Percentiles rank a stretch among this genome's conserved stretches.
phyloP scores from a whole-genome alignment of 306 rosid species.

The Dalbergia oliveri region DNA sequence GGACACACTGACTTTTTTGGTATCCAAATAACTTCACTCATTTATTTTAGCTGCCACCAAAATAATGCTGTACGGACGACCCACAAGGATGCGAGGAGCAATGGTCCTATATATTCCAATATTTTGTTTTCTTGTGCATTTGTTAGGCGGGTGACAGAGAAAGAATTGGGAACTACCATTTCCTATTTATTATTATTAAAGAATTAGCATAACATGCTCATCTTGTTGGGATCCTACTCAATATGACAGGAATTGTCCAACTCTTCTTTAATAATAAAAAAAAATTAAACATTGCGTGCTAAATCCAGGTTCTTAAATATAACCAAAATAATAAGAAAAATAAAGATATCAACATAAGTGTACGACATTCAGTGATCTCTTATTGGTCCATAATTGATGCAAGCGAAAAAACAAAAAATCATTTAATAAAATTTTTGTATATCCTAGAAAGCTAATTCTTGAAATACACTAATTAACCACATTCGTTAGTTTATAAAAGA shows the following conservation, averaged over 20 bases:
- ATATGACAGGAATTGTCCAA: too few species aligned
- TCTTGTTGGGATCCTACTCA: neutral
- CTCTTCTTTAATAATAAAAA: neutral
- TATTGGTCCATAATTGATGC: neutral
- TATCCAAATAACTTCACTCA: too few species aligned
- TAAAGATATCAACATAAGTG: neutral
- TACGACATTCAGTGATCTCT: neutral
- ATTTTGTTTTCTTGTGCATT: slow-evolving; percentile 4
- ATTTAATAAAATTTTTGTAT: neutral
- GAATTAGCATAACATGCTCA: neutral
- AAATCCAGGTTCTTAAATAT: neutral
- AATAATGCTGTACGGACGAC: slow-evolving; percentile 16
- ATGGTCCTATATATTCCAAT: slow-evolving; percentile 14
- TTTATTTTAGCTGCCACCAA: neutral
- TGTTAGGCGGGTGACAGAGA: neutral
- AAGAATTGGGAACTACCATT: neutral
- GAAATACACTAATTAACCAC: neutral
- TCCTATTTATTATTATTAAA: neutral
- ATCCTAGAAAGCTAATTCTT: neutral
- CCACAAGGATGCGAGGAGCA: neutral
- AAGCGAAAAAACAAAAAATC: neutral
- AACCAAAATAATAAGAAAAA: neutral
- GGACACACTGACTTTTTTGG: too few species aligned
- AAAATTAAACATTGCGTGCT: too few species aligned
- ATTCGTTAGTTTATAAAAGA: too few species aligned